These are phyloP conservation scores for Rhododendron williamsianum DNA, from an alignment of 148 eudicot species.

Conservation along the genomic window DNA sequence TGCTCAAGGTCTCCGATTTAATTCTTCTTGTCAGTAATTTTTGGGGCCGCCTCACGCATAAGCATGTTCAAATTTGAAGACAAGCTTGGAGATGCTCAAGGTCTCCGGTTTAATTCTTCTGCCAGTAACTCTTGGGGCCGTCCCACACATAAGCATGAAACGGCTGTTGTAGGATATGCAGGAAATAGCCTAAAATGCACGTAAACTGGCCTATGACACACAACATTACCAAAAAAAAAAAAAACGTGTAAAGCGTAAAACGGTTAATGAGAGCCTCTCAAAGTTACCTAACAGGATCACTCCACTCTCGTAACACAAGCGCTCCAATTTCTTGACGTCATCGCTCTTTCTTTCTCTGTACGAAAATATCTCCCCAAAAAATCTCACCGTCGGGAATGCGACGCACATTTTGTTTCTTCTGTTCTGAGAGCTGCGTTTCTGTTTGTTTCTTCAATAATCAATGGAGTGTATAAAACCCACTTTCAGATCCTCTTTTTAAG, in stretches of 20 bases:
- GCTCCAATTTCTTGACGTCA: not conserved
- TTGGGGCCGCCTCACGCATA: rapidly evolving
- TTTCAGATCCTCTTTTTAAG: not conserved
- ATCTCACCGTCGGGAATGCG: conserved; percentile 7
- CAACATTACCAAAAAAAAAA: no score
- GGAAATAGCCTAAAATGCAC: no score
- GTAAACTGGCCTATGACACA: rapidly evolving
- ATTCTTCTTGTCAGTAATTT: no score
- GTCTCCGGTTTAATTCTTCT: no score
- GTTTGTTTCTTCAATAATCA: conserved; percentile 8
- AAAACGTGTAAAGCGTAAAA: not conserved
- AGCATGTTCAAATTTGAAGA: no score
- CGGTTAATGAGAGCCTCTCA: not conserved
- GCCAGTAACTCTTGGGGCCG: rapidly evolving
- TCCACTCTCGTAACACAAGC: not conserved
- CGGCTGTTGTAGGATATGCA: no score
- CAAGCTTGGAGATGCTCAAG: no score
- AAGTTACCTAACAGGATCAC: not conserved
- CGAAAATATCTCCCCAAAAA: not conserved
- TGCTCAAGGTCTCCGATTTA: no score
- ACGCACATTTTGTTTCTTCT: not conserved
- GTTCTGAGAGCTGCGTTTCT: not conserved
- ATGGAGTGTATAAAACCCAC: not conserved
- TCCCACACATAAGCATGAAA: no score
- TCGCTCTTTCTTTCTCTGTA: not conserved